phyloP scores from a whole-genome alignment of 352 stramenopile species.

The Hyaloperonospora brassicae region DNA sequence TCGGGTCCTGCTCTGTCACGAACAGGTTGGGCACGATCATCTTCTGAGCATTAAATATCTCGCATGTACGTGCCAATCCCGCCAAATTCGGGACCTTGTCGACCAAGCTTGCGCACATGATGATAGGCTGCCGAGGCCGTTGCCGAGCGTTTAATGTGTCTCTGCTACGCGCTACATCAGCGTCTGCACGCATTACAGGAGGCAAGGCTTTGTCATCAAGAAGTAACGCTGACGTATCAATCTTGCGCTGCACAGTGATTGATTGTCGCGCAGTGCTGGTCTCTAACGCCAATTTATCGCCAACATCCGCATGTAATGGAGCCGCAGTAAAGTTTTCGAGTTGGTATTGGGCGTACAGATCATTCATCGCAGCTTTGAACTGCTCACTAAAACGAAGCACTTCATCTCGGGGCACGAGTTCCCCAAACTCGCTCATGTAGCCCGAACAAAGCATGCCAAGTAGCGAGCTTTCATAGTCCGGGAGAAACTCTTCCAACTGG shows the following conservation, averaged over 20 bases:
- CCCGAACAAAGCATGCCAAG: constrained; percentile 52
- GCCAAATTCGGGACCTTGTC: constrained; percentile 94
- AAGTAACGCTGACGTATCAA: constrained; percentile 53
- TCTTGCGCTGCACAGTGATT: constrained; percentile 68
- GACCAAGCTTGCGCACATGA: constrained; percentile 84
- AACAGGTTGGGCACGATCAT: constrained; percentile 86
- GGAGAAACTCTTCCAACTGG: constrained; percentile 52
- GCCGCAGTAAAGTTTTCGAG: constrained; percentile 41
- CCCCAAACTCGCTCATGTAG: constrained; percentile 67
- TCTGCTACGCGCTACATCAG: constrained; percentile 16
- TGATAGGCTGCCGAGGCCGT: constrained; percentile 48
- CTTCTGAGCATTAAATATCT: constrained; percentile 91
- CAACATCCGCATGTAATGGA: background rate
- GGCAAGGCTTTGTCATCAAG: constrained; percentile 57
- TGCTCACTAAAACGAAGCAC: constrained; percentile 44
- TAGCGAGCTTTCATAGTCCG: constrained; percentile 66
- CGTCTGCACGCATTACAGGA: constrained; percentile 33
- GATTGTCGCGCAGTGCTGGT: constrained; percentile 1
- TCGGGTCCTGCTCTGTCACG: constrained; percentile 71
- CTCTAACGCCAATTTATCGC: background rate
- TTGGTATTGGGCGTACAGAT: constrained; percentile 68
- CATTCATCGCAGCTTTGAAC: constrained; percentile 57
- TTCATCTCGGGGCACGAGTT: constrained; percentile 58
- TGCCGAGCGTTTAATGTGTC: constrained; percentile 41
- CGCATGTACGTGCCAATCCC: constrained; percentile 88